phyloP scores from a whole-genome alignment of 2,329 filamentous ascomycete genomes.

The Zopfia rhizophila region DNA sequence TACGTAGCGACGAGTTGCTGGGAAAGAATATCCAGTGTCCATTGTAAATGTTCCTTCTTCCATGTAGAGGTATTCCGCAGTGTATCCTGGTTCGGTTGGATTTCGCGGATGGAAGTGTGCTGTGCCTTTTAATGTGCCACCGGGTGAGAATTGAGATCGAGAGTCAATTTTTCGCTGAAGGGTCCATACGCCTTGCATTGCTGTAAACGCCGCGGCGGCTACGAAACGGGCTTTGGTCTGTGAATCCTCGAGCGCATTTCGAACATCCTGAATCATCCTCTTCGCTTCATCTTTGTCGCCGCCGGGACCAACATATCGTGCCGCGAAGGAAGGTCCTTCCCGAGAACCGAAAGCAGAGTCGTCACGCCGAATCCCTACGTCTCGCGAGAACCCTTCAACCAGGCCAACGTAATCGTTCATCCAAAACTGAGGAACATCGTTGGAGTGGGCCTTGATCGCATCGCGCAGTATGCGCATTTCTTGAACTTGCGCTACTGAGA shows the following conservation, averaged over 20 bases:
- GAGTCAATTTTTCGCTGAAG: slow-evolving; percentile 68
- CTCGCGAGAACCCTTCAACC: slow-evolving; percentile 74
- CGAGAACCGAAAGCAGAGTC: slow-evolving; percentile 53
- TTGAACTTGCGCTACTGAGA: slow-evolving; percentile 52
- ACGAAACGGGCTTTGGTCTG: slow-evolving; percentile 64
- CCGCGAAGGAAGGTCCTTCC: slow-evolving; percentile 59
- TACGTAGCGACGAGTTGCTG: slow-evolving; percentile 73
- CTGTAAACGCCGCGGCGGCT: slow-evolving; percentile 74
- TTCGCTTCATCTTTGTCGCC: slow-evolving; percentile 53
- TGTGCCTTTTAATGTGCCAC: slow-evolving; percentile 71
- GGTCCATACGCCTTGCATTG: slow-evolving; percentile 75
- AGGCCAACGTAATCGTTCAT: slow-evolving; percentile 84
- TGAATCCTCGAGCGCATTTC: slow-evolving; percentile 53
- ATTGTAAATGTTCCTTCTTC: slow-evolving; percentile 74
- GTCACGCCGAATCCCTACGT: slow-evolving; percentile 63
- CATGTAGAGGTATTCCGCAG: slow-evolving; percentile 71
- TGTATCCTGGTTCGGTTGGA: slow-evolving; percentile 59
- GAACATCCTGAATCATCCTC: slow-evolving; percentile 59
- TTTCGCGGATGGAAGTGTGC: slow-evolving; percentile 72
- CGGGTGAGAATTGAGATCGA: slow-evolving; percentile 67
- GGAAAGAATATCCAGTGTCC: slow-evolving; percentile 66
- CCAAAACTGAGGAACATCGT: slow-evolving; percentile 75
- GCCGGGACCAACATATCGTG: slow-evolving; percentile 38
- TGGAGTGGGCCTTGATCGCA: slow-evolving; percentile 51
- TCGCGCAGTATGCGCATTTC: slow-evolving; percentile 63